Evolutionary conservation across 2,329 filamentous ascomycete genomes (phyloP), one percentile per base, ranked within the genome.

Genomic region (Coleophoma crateriformis): DNA sequence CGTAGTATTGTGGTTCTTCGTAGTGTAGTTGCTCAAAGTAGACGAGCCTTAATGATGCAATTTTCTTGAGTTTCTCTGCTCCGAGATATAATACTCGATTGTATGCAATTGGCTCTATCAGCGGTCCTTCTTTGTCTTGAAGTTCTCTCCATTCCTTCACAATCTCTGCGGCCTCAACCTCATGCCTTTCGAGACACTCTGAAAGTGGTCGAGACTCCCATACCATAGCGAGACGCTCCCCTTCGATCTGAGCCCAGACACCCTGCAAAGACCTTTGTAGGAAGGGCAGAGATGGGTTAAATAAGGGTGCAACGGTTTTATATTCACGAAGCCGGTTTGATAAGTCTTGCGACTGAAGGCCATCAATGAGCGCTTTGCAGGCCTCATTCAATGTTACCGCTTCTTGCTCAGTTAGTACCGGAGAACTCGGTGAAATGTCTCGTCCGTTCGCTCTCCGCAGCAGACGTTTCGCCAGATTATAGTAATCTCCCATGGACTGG

Each of bases 211-310:
- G 64, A 39, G 45, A 60, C 17, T 75, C 71, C 71, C 71, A 79
- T 3, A 68, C 58, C 60, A 76, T 69, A 1, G 76, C 67, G 19
- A 82, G 61, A 17, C 68, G 66, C 58, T 84, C 81, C 7, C 81
- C 81, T 57, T 85, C 81, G 2, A 73, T 64, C 54, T 83, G 77
- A 13, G 67, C 72, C 52, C 69, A 73, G 2, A 81, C 71, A 0
- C 78, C 77, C n/a, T 69, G 64, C 1, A 85, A 71, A 3, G 79
- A 78, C 37, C 77, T 73, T 19, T 55, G 57, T 4, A 58, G 33
- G 19, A 46, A 46, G 17, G 54, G 53, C 5, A 54, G 7, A 13
- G 53, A 50, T 7, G 45, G n/a, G 45, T 63, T 62, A 32, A 71
- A 70, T 14, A 64, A 48, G 14, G 61, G 56, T 6, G 65, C 61